These are phyloP conservation scores for Rhododendron vialii DNA, from an alignment of 148 eudicot species.

Conservation along the genomic window DNA sequence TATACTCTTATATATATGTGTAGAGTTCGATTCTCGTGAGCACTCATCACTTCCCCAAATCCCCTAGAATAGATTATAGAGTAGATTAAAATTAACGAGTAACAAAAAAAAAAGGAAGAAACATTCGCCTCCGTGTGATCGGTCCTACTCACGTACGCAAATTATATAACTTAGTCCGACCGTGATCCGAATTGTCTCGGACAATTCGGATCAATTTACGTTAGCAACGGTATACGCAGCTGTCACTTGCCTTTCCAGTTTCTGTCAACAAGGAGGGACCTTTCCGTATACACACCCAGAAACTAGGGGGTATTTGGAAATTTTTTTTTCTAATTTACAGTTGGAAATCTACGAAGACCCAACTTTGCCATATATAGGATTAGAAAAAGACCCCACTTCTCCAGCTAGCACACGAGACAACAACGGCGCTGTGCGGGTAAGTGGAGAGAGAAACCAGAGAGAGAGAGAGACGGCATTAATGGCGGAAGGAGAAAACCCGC, in stretches of 20 bases:
- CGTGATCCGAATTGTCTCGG: neutral
- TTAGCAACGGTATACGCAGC: neutral
- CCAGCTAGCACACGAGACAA: conserved; percentile 30
- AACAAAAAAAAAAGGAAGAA: too few relatives aligned
- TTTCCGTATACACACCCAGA: neutral
- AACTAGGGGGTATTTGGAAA: neutral
- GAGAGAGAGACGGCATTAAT: conserved; percentile 31
- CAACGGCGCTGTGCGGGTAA: conserved; percentile 18
- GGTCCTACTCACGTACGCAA: too few relatives aligned
- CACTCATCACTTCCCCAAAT: too few relatives aligned
- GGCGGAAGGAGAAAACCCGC: conserved; percentile 44
- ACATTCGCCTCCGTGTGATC: too few relatives aligned
- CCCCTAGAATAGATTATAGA: too few relatives aligned
- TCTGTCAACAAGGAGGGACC: neutral
- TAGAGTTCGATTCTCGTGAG: too few relatives aligned
- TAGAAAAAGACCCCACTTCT: conserved; percentile 6
- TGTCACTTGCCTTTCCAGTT: too few relatives aligned
- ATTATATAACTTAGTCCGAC: too few relatives aligned
- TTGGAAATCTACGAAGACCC: conserved; percentile 29
- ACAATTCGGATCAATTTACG: neutral
- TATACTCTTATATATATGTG: too few relatives aligned
- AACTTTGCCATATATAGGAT: conserved; percentile 33
- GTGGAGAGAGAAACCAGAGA: conserved; percentile 3
- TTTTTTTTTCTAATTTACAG: neutral
- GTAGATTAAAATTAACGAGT: too few relatives aligned